Evolutionary conservation across 2,329 filamentous ascomycete species (phyloP).

Genomic region (Truncatella angustata): DNA sequence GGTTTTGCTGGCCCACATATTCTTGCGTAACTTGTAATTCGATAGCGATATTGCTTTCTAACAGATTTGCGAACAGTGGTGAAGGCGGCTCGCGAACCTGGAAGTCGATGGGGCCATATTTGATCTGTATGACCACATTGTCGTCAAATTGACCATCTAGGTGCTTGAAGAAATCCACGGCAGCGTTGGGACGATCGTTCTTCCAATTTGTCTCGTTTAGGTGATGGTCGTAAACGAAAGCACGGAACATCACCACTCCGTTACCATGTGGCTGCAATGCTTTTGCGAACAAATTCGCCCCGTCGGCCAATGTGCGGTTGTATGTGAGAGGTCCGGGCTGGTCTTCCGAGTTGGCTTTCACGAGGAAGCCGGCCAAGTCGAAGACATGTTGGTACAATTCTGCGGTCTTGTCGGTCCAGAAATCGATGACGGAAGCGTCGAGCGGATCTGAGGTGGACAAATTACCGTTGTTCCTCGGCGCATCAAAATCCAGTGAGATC

Average conservation of each 20-base stretch:
- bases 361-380: constrained; percentile 66
- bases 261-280: constrained; percentile 56
- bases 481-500: constrained; percentile 67
- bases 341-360: constrained; percentile 72
- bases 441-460: constrained; percentile 65
- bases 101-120: constrained; percentile 73
- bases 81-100: constrained; percentile 67
- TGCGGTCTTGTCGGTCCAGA: constrained; percentile 61
- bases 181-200: constrained; percentile 67
- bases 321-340: constrained; percentile 69
- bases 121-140: constrained; percentile 72
- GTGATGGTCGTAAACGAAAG: constrained; percentile 65
- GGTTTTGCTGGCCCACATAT: constrained; percentile 69
- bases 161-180: constrained; percentile 64
- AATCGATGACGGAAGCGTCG: constrained; percentile 55
- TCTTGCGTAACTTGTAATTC: constrained; percentile 69
- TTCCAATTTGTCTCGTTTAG: constrained; percentile 61
- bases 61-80: constrained; percentile 58
- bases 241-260: constrained; percentile 67
- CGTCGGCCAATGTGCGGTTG: constrained; percentile 66
- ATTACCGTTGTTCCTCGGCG: constrained; percentile 55
- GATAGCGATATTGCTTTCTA: constrained; percentile 48
- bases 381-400: constrained; percentile 60
- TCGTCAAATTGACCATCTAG: constrained; percentile 66
- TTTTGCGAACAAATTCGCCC: constrained; percentile 66